phyloP scores from a whole-genome alignment of 2,329 filamentous ascomycete species.

The Macrophomina tecta region DNA sequence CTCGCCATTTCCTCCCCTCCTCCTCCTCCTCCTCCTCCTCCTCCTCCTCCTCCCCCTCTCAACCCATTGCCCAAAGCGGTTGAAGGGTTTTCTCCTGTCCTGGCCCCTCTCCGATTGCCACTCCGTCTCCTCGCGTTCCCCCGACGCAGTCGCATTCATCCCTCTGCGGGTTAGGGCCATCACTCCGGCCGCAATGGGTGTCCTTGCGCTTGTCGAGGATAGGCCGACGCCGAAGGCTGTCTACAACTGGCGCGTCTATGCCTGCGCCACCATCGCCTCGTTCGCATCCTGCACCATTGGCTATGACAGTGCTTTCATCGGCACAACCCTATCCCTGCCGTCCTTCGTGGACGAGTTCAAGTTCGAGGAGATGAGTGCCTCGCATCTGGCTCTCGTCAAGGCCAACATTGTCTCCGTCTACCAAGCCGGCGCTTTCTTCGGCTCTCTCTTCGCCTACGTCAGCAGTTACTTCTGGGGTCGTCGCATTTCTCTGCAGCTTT shows the following conservation, averaged over 20 bases:
- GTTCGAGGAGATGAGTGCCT: conserved; percentile 58
- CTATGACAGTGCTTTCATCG: conserved; percentile 78
- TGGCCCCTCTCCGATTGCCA: neutral
- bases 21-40: neutral
- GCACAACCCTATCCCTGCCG: conserved; percentile 72
- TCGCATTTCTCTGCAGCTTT: conserved; percentile 67
- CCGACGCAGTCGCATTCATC: neutral
- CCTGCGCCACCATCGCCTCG: conserved; percentile 60
- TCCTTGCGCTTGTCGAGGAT: conserved; percentile 45
- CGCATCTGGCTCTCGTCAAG: conserved; percentile 65
- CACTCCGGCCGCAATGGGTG: conserved; percentile 38
- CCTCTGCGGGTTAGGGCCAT: neutral
- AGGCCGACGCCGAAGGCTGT: conserved; percentile 62
- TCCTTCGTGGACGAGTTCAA: conserved; percentile 74
- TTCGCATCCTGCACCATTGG: conserved; percentile 66
- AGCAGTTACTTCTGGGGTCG: conserved; percentile 72
- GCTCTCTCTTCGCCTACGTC: conserved; percentile 71
- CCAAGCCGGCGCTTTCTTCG: conserved; percentile 85
- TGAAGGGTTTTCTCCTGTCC: neutral
- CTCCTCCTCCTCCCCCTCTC: too few relatives aligned
- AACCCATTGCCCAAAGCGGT: neutral
- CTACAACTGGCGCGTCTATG: conserved; percentile 66
- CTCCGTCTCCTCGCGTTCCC: neutral
- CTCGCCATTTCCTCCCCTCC: neutral
- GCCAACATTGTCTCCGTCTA: conserved; percentile 82